Base-by-base conservation (phyloP, 1,284 basidiomycete species). In the Cystobasidium slooffiae region DNA sequence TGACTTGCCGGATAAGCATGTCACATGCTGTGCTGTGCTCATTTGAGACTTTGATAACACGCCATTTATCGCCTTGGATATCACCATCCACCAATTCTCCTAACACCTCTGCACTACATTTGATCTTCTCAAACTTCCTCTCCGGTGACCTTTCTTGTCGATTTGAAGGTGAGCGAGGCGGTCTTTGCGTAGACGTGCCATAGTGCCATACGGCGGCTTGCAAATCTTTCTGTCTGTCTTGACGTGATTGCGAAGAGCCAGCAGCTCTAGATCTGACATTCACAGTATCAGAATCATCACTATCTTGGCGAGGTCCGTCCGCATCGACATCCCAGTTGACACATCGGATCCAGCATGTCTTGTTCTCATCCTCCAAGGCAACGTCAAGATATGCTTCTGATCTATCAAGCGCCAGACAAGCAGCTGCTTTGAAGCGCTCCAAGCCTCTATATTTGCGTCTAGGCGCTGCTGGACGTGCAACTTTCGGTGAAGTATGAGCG, bases 341-440 rank as follows among this genome's bases (percentile, higher is more conserved):
- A 22, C 64, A 66, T 43, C 64, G 7, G 6, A 66, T 66, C 64
- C 64, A 53, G 44, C 64, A 66, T 4, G 49, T 53, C 20, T 20
- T 41, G 5, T 22, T 41, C n/a, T 53, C 16, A 18, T 47, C 64
- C 22, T 39, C 51, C 18, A 53, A n/a, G 8, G 64, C 51, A 14
- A 52, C 43, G n/a, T 39, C 51, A 22, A 52, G 51, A 43, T 46
- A 66, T 6, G 7, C n/a, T 22, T 39, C 31, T 41, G 5, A 18
- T 20, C 49, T 37, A 20, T 53, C 49, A 8, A 66, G 39, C 4
- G 47, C 49, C 16, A 43, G 16, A 63, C 43, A 63, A 24, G 61
- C 61, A n/a, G 20, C 44, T 49, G 18, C 22, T 31, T 47, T 49
- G 12, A 63, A 37, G 16, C 61, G 44, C 31, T 47, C 61, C n/a